Percentiles rank a stretch among this genome's conserved stretches.
Evolutionary conservation across 1,284 basidiomycete species (phyloP).

Genomic region (Melampsora larici-populina): DNA sequence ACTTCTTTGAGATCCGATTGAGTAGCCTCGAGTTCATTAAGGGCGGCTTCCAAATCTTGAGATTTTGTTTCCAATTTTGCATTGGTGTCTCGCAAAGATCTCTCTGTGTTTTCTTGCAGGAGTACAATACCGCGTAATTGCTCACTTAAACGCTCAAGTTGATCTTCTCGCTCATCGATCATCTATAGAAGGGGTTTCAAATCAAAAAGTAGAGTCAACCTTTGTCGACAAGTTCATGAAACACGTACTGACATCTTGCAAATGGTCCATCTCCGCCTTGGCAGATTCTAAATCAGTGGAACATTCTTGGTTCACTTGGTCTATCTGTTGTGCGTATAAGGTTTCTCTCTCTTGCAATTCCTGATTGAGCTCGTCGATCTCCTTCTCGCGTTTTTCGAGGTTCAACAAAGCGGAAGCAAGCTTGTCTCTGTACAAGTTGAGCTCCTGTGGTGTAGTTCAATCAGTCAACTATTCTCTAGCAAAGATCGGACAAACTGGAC

Average conservation of each 20-base stretch:
- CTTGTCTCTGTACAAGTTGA: constrained; percentile 55
- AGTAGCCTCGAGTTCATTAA: constrained; percentile 65
- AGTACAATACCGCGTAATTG: constrained; percentile 67
- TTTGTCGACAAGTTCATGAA: background rate
- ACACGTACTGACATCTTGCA: constrained; percentile 51
- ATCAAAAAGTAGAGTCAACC: background rate
- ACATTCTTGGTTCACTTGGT: constrained; percentile 54
- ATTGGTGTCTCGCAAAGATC: constrained; percentile 66
- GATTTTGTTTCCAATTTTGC: constrained; percentile 64
- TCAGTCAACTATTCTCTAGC: background rate
- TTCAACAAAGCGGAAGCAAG: constrained; percentile 54
- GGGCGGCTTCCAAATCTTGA: constrained; percentile 66
- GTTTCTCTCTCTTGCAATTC: constrained; percentile 51
- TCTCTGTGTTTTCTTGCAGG: constrained; percentile 66
- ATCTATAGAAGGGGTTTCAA: constrained; percentile 54
- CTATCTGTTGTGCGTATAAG: constrained; percentile 51
- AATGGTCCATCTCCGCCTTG: constrained; percentile 53
- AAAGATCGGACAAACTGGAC: background rate
- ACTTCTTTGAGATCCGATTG: constrained; percentile 72
- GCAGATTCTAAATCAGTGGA: constrained; percentile 53
- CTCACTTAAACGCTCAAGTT: constrained; percentile 68
- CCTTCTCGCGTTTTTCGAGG: constrained; percentile 54
- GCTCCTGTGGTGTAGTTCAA: constrained; percentile 44
- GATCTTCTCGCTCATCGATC: constrained; percentile 68
- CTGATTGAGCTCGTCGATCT: constrained; percentile 55